phyloP scores from a whole-genome alignment of 2,329 filamentous ascomycete genomes.

The Amauroascus niger region DNA sequence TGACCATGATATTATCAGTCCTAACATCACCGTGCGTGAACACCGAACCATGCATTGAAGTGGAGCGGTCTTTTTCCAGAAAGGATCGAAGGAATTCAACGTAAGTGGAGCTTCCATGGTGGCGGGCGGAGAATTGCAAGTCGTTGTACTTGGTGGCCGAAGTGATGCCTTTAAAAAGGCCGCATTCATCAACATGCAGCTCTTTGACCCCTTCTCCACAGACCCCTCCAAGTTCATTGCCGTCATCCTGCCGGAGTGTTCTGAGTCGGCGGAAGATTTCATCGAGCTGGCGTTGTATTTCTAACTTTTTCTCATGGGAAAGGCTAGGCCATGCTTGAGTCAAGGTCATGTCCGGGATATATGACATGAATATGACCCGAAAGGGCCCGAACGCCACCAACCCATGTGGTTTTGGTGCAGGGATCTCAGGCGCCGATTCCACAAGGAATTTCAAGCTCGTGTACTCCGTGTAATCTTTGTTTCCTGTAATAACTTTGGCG shows the following conservation, averaged over 20 bases:
- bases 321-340: slow-evolving; percentile 20
- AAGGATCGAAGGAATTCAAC: slow-evolving; percentile 19
- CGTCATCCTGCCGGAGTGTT: slow-evolving; percentile 15
- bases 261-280: slow-evolving; percentile 20
- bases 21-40: slow-evolving; percentile 26
- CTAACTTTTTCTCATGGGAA: slow-evolving; percentile 17
- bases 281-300: slow-evolving; percentile 16
- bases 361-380: slow-evolving; percentile 25
- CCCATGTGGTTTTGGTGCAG: slow-evolving; percentile 24
- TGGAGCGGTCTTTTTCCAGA: not conserved
- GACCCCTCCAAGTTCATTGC: slow-evolving; percentile 20
- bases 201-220: slow-evolving; percentile 24
- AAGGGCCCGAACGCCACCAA: slow-evolving; percentile 20
- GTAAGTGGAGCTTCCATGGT: slow-evolving; percentile 20
- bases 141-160: slow-evolving; percentile 18
- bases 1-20: slow-evolving; percentile 24
- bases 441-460: slow-evolving; percentile 17
- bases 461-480: slow-evolving; percentile 21
- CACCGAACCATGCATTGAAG: slow-evolving; percentile 16
- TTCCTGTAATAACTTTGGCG: slow-evolving; percentile 18
- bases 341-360: slow-evolving; percentile 21
- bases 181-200: slow-evolving; percentile 18
- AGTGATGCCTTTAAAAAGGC: slow-evolving; percentile 20
- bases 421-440: slow-evolving; percentile 21
- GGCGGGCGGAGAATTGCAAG: slow-evolving; percentile 21